These are phyloP conservation scores for Backusella luteola DNA, from an alignment of 192 early-diverging fungal genomes.

Conservation along the genomic window DNA sequence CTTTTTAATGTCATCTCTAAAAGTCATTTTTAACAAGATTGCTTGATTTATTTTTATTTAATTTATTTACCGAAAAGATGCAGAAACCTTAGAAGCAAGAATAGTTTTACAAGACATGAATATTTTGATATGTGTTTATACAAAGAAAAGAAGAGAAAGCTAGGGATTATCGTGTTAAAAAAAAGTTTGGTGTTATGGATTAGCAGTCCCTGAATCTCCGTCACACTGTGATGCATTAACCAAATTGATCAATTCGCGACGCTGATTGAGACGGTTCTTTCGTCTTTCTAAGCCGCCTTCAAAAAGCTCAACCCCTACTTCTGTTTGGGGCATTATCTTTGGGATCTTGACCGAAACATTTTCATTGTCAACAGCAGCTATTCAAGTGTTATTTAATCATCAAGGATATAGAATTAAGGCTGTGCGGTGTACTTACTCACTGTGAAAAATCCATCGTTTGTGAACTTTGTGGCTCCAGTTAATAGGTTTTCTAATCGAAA, in stretches of 20 bases:
- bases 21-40: not conserved
- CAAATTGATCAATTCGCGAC: slow-evolving; percentile 39
- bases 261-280: slow-evolving; percentile 35
- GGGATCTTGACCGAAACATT: slow-evolving; percentile 40
- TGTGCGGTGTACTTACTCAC: slow-evolving; percentile 35
- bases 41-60: not conserved
- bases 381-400: not conserved
- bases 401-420: not conserved
- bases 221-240: not conserved
- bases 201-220: not conserved
- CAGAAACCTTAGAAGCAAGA: slow-evolving; percentile 60
- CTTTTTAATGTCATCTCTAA: slow-evolving; percentile 56
- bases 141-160: not conserved
- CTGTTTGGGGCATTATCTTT: slow-evolving; percentile 34
- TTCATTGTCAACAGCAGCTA: slow-evolving; percentile 39
- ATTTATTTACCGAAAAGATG: slow-evolving; percentile 57
- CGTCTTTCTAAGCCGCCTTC: slow-evolving; percentile 40
- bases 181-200: not conserved
- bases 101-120: slow-evolving; percentile 51
- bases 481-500: slow-evolving; percentile 43
- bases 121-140: not conserved
- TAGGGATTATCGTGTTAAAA: not conserved
- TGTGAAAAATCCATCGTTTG: slow-evolving; percentile 60
- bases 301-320: slow-evolving; percentile 38
- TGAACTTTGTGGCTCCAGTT: slow-evolving; percentile 54